Percentiles rank a stretch among this genome's conserved stretches.
These are phyloP conservation scores for Ajuga reptans DNA, from an alignment of 305 asterid species.

Conservation along the genomic window DNA sequence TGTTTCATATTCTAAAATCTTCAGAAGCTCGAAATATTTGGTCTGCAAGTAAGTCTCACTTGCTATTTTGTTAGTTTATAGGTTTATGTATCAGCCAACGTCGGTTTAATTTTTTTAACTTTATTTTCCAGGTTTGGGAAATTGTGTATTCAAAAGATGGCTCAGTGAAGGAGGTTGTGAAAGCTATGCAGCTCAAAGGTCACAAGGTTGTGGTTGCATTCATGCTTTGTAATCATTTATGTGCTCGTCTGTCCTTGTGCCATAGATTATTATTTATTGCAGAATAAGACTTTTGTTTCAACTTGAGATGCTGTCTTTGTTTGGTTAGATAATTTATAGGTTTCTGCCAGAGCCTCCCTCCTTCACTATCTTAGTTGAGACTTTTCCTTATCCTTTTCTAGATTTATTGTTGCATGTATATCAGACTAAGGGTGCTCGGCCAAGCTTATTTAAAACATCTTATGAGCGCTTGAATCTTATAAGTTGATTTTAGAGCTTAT, in stretches of 20 bases:
- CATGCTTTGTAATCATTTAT: slow-evolving; percentile 12
- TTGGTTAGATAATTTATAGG: slow-evolving; percentile 1
- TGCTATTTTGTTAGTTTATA: not conserved
- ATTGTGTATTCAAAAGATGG: slow-evolving; percentile 89
- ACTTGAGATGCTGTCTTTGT: slow-evolving; percentile 11
- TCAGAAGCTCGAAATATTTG: not conserved
- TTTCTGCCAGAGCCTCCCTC: not conserved
- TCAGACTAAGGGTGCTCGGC: not conserved
- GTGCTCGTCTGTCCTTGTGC: not conserved
- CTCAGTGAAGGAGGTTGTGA: slow-evolving; percentile 83
- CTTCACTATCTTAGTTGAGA: not conserved
- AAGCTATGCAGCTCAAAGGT: slow-evolving; percentile 95
- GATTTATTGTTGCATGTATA: slow-evolving; percentile 4
- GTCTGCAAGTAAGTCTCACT: not conserved
- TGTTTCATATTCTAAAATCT: not conserved
- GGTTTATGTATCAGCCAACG: not conserved
- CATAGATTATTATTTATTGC: not conserved
- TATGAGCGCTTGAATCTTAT: no score
- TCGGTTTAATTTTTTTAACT: slow-evolving; percentile 5
- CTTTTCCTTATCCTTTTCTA: not conserved
- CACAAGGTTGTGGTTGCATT: slow-evolving; percentile 62
- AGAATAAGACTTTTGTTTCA: not conserved
- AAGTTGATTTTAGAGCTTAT: no score
- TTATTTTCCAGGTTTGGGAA: slow-evolving; percentile 78
- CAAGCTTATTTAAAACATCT: no score